These are phyloP conservation scores for Medicago lupulina DNA, from an alignment of 306 rosid species.

Conservation along the genomic window DNA sequence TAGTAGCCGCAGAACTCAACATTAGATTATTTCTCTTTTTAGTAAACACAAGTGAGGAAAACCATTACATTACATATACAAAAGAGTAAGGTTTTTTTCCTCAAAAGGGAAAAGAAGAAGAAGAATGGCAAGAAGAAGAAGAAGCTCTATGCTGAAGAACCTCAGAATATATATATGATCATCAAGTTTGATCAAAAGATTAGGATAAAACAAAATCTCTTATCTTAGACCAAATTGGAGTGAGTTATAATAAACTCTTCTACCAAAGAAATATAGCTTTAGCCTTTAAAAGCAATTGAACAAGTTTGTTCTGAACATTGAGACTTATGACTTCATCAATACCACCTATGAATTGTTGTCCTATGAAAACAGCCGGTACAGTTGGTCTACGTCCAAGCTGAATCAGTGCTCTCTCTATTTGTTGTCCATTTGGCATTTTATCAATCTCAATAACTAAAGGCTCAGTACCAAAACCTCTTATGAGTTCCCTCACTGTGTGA, in stretches of 20 bases:
- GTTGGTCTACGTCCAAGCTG: conserved; percentile 63
- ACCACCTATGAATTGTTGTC: conserved; percentile 72
- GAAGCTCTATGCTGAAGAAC: neutral
- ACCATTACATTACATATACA: conserved; percentile 5
- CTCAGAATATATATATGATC: neutral
- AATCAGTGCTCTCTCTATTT: conserved; percentile 55
- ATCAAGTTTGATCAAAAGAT: neutral
- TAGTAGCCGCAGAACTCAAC: conserved; percentile 10
- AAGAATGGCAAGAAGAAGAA: neutral
- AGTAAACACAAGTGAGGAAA: neutral
- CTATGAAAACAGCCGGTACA: conserved; percentile 75
- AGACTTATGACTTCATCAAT: conserved; percentile 62
- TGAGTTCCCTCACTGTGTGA: conserved; percentile 58
- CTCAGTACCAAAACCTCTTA: conserved; percentile 60
- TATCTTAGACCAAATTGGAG: neutral
- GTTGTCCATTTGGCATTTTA: conserved; percentile 57
- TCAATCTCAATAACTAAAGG: conserved; percentile 60
- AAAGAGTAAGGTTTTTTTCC: neutral
- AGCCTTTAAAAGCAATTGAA: conserved; percentile 60
- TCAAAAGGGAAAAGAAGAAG: conserved; percentile 7
- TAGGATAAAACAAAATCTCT: neutral
- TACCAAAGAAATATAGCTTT: conserved; percentile 61
- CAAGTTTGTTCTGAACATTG: conserved; percentile 64
- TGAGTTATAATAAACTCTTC: conserved; percentile 23
- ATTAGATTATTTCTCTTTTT: conserved; percentile 18